Evolutionary conservation across 2,329 filamentous ascomycete species (phyloP), one percentile per base, ranked within the genome.

Genomic region (Alternaria metachromatica): DNA sequence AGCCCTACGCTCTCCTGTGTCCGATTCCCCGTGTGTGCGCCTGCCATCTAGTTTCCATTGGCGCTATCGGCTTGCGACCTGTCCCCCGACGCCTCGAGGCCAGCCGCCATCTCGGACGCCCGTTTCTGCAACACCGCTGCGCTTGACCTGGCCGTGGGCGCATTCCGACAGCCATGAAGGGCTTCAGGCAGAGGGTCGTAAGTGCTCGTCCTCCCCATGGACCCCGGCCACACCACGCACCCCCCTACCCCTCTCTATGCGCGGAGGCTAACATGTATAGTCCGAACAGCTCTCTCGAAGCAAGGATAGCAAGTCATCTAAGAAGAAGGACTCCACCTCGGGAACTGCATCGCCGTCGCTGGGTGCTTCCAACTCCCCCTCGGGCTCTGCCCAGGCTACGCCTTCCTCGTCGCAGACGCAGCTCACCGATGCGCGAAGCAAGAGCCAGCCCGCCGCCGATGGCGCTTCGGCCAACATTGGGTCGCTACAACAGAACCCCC

Each of bases 111-210:
- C 64, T 68, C 63, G 63, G 56, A 66, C 73, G 69, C 66, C 67
- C 65, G 68, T 72, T 72, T 68, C 72, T 68, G 67, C 68, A 70
- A 59, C 37, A 62, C 72, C 72, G 72, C 75, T 70, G 70, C 70
- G 65, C 73, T 69, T 72, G 67, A 71, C 67, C 68, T 73, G 72
- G 70, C 64, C 65, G 66, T 66, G 72, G 74, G 77, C 76, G 75
- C 76, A 65, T 67, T 70, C 71, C 70, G 82, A 82, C 83, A 92
- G 67, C 87, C 83, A 97, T 98, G 95, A 97, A 97, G 86, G 92
- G 93, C 82, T 97, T 98, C 84, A 92, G 94, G 84, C 93, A 97
- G 87, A 93, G 92, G 91, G 94, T 97, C 87, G 94, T 97, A 89
- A 87, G 92, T 89, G 70, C 72, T 68, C 72, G 65, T 65, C 62